Conservation (phyloP, 169 alveolate genomes). For the Babesia bigemina region DNA sequence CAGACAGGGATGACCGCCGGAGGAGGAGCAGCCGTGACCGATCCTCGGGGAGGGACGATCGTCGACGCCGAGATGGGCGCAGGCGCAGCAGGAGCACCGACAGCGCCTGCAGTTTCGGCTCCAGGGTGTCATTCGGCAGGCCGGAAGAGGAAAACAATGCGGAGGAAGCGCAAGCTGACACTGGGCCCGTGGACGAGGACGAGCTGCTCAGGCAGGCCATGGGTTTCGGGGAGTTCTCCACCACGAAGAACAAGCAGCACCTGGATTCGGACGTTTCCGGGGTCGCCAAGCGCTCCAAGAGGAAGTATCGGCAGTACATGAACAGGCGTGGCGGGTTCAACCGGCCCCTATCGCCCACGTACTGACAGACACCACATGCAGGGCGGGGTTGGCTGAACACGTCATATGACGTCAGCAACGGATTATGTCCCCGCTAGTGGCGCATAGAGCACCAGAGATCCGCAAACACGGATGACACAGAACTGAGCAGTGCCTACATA, state of each 20-base stretch:
- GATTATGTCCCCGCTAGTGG: too few species aligned
- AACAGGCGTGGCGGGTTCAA: slow-evolving; percentile 92
- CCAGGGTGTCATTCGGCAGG: slow-evolving; percentile 24
- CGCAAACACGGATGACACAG: too few species aligned
- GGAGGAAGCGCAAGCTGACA: not conserved
- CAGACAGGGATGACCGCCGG: not conserved
- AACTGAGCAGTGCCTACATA: too few species aligned
- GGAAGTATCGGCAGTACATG: slow-evolving; percentile 92
- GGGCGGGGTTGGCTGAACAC: not conserved
- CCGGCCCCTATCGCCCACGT: slow-evolving; percentile 87
- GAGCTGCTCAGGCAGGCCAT: slow-evolving; percentile 27
- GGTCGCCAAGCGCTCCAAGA: slow-evolving; percentile 82
- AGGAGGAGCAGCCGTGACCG: too few species aligned
- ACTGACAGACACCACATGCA: not conserved
- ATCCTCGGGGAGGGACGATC: too few species aligned
- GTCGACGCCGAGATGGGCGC: not conserved
- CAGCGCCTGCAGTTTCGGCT: slow-evolving; percentile 40
- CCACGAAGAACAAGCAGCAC: slow-evolving; percentile 76
- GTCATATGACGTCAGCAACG: not conserved
- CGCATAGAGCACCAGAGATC: not conserved
- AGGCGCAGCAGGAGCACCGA: slow-evolving; percentile 20
- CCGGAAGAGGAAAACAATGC: not conserved
- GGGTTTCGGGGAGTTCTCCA: slow-evolving; percentile 54
- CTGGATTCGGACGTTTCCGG: slow-evolving; percentile 80
- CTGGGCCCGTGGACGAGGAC: slow-evolving; percentile 46